A percentile compares a stretch with the other conserved stretches of the same genome.
Evolutionary conservation across 441 rosid genomes (phyloP).

Genomic region (Populus hybrid): DNA sequence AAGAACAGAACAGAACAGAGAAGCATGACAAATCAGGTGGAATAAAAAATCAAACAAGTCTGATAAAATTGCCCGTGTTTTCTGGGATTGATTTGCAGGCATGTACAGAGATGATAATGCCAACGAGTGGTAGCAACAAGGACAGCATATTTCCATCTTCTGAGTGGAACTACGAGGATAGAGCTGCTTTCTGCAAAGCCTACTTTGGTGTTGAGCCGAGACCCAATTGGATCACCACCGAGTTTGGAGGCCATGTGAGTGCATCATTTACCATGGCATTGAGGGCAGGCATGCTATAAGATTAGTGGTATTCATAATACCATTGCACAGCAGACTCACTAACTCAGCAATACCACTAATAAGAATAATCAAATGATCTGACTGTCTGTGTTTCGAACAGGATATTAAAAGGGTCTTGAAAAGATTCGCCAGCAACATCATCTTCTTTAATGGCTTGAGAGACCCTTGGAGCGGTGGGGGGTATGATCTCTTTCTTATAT

Average conservation of each 20-base stretch:
- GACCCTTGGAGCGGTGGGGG: slow-evolving; percentile 86
- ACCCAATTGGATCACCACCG: slow-evolving; percentile 43
- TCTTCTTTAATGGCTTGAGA: slow-evolving; percentile 66
- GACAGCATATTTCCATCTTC: slow-evolving; percentile 48
- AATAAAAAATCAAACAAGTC: not conserved
- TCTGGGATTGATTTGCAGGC: slow-evolving; percentile 27
- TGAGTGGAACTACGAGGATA: slow-evolving; percentile 23
- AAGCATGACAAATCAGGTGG: not conserved
- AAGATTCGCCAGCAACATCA: slow-evolving; percentile 57
- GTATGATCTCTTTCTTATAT: slow-evolving; percentile 12
- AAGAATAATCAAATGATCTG: not conserved
- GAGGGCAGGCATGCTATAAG: not conserved
- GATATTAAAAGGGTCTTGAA: slow-evolving; percentile 40
- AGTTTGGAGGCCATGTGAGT: slow-evolving; percentile 57
- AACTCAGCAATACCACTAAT: not conserved
- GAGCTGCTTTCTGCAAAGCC: slow-evolving; percentile 17
- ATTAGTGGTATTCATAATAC: not conserved
- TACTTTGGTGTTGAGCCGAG: slow-evolving; percentile 28
- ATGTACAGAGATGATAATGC: slow-evolving; percentile 69
- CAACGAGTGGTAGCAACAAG: slow-evolving; percentile 27
- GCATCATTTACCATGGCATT: not conserved
- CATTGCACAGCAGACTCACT: not conserved
- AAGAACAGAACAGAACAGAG: too few species aligned
- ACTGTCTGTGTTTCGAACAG: slow-evolving; percentile 16
- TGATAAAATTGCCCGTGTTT: too few species aligned